Base-by-base conservation (phyloP, 495 filamentous ascomycete species). In the Tetracladium setigerum region DNA sequence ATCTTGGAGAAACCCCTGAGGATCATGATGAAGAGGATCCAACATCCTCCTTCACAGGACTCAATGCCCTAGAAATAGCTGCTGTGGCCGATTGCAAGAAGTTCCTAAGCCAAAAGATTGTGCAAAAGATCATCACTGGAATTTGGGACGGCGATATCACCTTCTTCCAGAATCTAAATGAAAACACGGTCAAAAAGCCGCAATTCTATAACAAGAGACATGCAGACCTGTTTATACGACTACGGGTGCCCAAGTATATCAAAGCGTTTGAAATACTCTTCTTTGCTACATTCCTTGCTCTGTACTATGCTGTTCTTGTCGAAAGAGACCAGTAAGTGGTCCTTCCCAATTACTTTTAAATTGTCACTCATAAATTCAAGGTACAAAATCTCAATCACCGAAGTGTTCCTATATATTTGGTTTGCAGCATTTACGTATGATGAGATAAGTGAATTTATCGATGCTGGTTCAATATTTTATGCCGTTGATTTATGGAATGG, bases 101-200 rank as follows among this genome's bases (percentile, higher is more conserved):
- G 27, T 97, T 95, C 54, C 74, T 95, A 12, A 87, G 86, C 61
- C 89, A 95, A 61, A 71, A 72, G 41, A 75, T 89, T 7, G 84
- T 97, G 27, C 91, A 96, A 57, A 84, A 83, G 52, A 83, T 95
- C 46, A 81, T 95, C 36, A 82, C 88, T 46, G 84, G 86, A 36
- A 89, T 95, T 44, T 95, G 91, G 91, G 81, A 81, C 38, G 91
- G 90, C 16, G 80, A 89, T 46, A 95, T 96, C 49, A 81, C 89
- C 14, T 95, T 95, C 59, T 97, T 90, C 89, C 84, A 95, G 50
- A 79, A 71, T 32, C 66, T 96, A 24, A 83, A 80, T 22, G 79
- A 87, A 14, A 69, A 86, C 55, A 82, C 86, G 0, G 79, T 65
- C 27, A 97, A 95, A 60, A 83, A 85, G 53, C 83, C 89, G 1